A percentile compares a stretch with the other conserved stretches of the same genome.
phyloP scores from a whole-genome alignment of 1,284 basidiomycete species.

The Rhizopogon hawkerae region DNA sequence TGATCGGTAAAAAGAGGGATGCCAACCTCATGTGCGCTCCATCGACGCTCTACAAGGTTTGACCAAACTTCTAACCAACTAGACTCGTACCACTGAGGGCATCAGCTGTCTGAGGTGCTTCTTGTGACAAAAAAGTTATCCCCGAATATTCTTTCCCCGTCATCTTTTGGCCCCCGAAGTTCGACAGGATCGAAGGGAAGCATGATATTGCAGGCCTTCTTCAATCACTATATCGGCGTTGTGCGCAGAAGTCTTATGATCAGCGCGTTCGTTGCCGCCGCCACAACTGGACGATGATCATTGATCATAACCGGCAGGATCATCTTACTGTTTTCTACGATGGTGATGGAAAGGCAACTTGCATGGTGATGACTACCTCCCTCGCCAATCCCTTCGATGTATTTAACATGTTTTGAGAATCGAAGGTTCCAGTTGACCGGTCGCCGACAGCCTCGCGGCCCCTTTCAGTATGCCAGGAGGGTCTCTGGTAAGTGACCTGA shows the following conservation, averaged over 20 bases:
- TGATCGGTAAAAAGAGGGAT: background rate
- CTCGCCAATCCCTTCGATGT: background rate
- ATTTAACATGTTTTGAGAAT: background rate
- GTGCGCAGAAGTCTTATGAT: background rate
- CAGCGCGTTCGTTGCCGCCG: background rate
- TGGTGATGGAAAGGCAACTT: background rate
- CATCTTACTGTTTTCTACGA: background rate
- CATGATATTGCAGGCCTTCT: background rate
- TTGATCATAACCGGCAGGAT: background rate
- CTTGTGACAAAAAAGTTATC: background rate
- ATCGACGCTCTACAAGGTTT: background rate
- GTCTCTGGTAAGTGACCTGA: background rate
- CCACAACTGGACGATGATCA: background rate
- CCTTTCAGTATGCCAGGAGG: background rate
- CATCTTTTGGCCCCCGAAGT: background rate
- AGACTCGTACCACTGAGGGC: background rate
- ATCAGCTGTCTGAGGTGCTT: background rate
- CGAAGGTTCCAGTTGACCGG: background rate
- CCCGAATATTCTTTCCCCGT: background rate
- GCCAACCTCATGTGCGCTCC: background rate
- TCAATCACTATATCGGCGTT: conserved; percentile 1
- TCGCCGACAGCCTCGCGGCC: background rate
- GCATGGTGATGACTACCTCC: background rate
- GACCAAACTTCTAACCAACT: background rate
- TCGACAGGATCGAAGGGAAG: background rate